These are phyloP conservation scores for Russula sp. DNA, from an alignment of 768 basidiomycete genomes.

Conservation along the genomic window DNA sequence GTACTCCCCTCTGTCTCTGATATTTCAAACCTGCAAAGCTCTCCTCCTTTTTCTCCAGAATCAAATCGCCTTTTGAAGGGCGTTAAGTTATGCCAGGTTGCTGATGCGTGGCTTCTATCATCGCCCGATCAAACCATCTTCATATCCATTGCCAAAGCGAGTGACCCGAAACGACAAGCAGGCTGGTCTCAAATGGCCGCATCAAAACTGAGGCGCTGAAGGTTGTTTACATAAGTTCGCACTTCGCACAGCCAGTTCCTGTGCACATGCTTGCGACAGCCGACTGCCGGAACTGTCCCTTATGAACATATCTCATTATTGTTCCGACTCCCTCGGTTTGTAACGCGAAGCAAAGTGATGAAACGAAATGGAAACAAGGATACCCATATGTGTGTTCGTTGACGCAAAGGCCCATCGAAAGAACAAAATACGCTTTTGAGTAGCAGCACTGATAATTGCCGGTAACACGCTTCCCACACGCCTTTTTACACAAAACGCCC, in stretches of 20 bases:
- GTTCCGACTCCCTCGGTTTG: neutral
- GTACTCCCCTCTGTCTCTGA: neutral
- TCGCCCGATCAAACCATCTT: conserved; percentile 1
- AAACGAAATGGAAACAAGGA: neutral
- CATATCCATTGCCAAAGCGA: neutral
- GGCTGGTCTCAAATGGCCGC: neutral
- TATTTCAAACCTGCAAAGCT: too few species aligned
- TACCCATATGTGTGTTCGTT: conserved; percentile 2
- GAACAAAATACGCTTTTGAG: conserved; percentile 10
- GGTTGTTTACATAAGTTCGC: neutral
- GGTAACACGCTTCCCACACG: conserved; percentile 8
- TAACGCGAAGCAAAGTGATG: neutral
- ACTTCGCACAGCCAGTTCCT: neutral
- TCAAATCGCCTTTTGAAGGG: neutral
- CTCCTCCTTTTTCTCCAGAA: neutral
- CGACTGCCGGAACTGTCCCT: neutral
- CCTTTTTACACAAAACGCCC: neutral
- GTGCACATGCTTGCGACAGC: neutral
- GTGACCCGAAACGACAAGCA: neutral
- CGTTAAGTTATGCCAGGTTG: neutral
- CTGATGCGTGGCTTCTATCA: neutral
- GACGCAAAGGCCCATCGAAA: neutral
- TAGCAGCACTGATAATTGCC: conserved; percentile 6
- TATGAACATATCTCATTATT: neutral
- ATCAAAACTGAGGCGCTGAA: neutral